These are phyloP conservation scores for Quercus parvula DNA, from an alignment of 306 rosid species.

Conservation along the genomic window DNA sequence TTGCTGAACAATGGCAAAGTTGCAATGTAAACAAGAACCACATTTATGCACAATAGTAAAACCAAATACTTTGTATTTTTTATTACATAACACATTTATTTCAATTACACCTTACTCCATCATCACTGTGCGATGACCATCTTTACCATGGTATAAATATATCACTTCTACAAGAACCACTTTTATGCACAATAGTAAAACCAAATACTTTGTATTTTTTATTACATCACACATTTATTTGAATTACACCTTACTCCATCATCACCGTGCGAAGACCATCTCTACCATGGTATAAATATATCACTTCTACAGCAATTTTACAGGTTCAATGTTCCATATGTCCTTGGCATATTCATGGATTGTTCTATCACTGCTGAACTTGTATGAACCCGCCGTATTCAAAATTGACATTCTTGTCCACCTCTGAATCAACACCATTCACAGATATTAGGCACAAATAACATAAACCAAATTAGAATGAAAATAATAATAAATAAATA, in stretches of 20 bases:
- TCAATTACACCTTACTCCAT: background rate
- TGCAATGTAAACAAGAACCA: background rate
- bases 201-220: background rate
- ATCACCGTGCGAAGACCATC: conserved; percentile 16
- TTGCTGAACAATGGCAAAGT: background rate
- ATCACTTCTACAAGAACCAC: conserved; percentile 28
- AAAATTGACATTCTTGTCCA: conserved; percentile 96
- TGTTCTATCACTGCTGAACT: conserved; percentile 98
- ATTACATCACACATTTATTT: background rate
- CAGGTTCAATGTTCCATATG: conserved; percentile 85
- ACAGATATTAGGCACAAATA: conserved; percentile 16
- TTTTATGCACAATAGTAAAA: background rate
- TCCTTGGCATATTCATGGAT: conserved; percentile 88
- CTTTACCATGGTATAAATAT: too few relatives aligned
- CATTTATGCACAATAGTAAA: background rate
- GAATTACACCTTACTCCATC: background rate
- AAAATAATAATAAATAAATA: background rate
- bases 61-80: background rate
- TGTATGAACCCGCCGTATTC: conserved; percentile 93
- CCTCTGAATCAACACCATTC: conserved; percentile 48
- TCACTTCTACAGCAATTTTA: conserved; percentile 44
- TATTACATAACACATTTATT: background rate
- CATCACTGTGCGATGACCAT: conserved; percentile 14
- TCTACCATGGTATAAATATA: background rate
- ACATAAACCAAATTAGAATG: conserved; percentile 12